Evolutionary conservation across 305 asterid species (phyloP), one percentile per base, ranked within the genome.

Genomic region (Solanum hybrid): DNA sequence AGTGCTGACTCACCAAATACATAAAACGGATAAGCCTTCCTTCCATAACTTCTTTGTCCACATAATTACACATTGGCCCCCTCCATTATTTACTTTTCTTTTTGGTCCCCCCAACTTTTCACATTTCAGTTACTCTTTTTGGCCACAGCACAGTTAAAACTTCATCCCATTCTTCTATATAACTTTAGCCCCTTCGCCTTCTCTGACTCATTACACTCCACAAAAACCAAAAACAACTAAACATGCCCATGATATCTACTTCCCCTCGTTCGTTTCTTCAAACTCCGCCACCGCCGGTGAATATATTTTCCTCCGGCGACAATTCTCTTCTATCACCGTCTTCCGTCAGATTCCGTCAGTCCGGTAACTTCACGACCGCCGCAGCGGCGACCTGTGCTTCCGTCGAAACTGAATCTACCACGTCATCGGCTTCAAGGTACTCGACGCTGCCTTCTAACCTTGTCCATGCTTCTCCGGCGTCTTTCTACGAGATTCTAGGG

Each of bases 401-500:
- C 73, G 33, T 84, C 89, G 90, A 87, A 76, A 27, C 88, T 9
- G 89, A 84, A 87, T 38, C 61, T 38, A 10, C 83, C 24, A 39
- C 84, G 38, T 78, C 81, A 31, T 15, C 81, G 39, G 38, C 89
- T 13, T 29, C 89, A n/a, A 72, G 73, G 75, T 88, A 75, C 75
- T 37, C 88, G 36, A 27, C 81, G 37, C 22, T 45, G 20, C 84
- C 88, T 89, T 24, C 83, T 33, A 82, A 81, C 12, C 68, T 70
- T 41, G 61, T 81, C 11, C 37, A 79, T 89, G 22, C 87, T 22
- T 79, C 87, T 27, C 12, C 91, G 77, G 45, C 93, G 51, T 94
- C 94, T 77, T 91, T 92, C 20, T 94, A 94, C 90, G 95, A 92
- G 27, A 90, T 92, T n/a, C 80, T 94, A 24, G 95, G 93, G 22